Evolutionary conservation across 2,329 filamentous ascomycete genomes (phyloP).

Genomic region (Decorospora gaudefroyi): DNA sequence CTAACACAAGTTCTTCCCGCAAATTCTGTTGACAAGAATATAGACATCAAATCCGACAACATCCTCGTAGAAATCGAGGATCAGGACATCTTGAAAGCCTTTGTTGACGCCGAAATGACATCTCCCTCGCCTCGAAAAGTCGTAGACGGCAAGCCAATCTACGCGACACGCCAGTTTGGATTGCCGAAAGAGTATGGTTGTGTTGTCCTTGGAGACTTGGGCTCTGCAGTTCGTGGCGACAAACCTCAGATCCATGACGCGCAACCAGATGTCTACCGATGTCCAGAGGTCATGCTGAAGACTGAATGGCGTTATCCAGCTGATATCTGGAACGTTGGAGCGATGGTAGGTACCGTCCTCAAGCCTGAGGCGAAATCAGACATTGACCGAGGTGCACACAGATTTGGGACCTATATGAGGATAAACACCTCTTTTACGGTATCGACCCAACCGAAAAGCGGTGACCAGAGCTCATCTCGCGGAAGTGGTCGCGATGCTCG

Average conservation of each 20-base stretch:
- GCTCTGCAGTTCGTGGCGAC: conserved; percentile 14
- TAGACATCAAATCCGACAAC: conserved; percentile 53
- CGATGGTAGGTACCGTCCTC: conserved; percentile 36
- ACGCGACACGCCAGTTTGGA: conserved; percentile 44
- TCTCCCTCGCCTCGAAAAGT: conserved; percentile 48
- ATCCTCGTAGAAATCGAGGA: conserved; percentile 49
- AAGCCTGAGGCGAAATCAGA: conserved; percentile 4
- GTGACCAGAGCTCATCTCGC: conserved; percentile 33
- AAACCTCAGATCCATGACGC: conserved; percentile 30
- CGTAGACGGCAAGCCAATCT: conserved; percentile 41
- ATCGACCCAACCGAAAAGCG: conserved; percentile 21
- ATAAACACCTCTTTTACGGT: conserved; percentile 39
- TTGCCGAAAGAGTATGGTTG: conserved; percentile 40
- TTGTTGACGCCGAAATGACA: conserved; percentile 43
- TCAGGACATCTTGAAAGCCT: conserved; percentile 40
- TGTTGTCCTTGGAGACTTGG: conserved; percentile 42
- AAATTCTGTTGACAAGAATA: conserved; percentile 4
- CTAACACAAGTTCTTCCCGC: not conserved
- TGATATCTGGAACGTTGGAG: conserved; percentile 50
- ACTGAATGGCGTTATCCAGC: conserved; percentile 44
- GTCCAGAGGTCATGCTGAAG: conserved; percentile 48
- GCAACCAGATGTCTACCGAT: conserved; percentile 46
- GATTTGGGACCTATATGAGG: conserved; percentile 49
- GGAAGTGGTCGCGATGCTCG: conserved; percentile 30
- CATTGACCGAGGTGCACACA: conserved; percentile 19